Base-by-base conservation (phyloP, 2,329 filamentous ascomycete species). In the Phaeosphaeria sp. region DNA sequence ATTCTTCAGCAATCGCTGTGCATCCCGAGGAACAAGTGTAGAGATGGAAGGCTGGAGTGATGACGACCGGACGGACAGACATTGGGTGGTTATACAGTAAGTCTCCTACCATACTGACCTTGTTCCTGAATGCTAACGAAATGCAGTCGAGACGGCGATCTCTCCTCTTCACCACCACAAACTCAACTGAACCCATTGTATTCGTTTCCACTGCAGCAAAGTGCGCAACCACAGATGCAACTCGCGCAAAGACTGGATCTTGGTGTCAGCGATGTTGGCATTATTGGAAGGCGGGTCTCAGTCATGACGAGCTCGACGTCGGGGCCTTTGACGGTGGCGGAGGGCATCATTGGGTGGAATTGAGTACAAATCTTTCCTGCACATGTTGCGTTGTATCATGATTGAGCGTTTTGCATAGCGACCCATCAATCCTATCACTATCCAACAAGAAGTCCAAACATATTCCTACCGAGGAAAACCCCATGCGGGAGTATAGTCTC, bases 291-390 rank as follows among this genome's bases (percentile, higher is more conserved):
- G n/a, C 66, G 69, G 20, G 60, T 77, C 0, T 72, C 70, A 2
- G 60, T 77, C 0, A 69, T 77, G 70, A 69, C 55, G 0, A 62
- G 65, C 9, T 68, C 67, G 24, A 59, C 25, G 7, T 54, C 51
- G 20, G 69, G 62, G 1, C 61, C 65, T 2, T 39, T 64, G 50
- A 65, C 57, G 0, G 46, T 77, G 0, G 74, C 73, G 0, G 71
- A 75, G 51, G 74, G 74, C 0, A 68, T 77, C 11, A 68, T 75
- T 50, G 74, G 74, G 2, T 77, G 74, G 73, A 77, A 77, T 53
- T 77, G 47, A 69, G 15, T n/a, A 39, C 36, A 4, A 6, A n/a
- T 13, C 36, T n/a, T 39, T 39, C 36, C 15, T 36, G n/a, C n/a
- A 8, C 4, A 5, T 39, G 2, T 4, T 39, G 36, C 36, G n/a